Base-by-base conservation (phyloP, 495 filamentous ascomycete species). In the Pseudomonodictys pantanalensis region DNA sequence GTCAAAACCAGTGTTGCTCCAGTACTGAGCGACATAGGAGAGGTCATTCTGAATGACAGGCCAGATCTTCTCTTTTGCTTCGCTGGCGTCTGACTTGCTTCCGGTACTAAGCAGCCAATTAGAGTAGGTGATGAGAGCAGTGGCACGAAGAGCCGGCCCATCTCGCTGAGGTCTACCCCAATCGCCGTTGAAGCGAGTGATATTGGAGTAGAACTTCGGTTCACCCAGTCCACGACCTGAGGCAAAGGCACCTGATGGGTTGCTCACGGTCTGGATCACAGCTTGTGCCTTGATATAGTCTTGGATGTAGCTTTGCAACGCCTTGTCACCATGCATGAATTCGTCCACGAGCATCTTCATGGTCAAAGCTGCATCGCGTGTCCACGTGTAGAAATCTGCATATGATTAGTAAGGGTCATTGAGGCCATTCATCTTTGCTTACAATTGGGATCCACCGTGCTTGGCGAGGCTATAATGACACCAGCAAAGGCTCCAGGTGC, bases 1-100 rank as follows among this genome's bases (percentile, higher is more conserved):
- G 66, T 90, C 86, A 55, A 81, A 89, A 23, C 83, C 83, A 23
- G 79, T 83, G 49, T 80, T 70, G 65, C 81, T 84, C 87, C 88
- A 91, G 73, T 89, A 85, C 62, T 88, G 79, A 3, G 82, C 76
- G 11, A 87, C 80, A 61, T 89, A 89, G 24, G 78, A 75, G 15
- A 90, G 77, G 58, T 89, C 87, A 55, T 87, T 87, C 41, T 78
- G 74, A 50, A 88, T 78, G 18, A 88, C 70, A 1, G 86, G 83
- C 81, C 85, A 86, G 20, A 86, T 73, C 47, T 73, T 48, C 26
- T 52, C 62, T 66, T 63, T 60, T 38, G 72, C 57, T 26, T 53
- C 62, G 65, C 59, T 58, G 55, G 73, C 68, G 18, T 76, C 76
- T 22, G 72, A 56, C 35, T 60, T 64, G 60, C 80, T 75, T 8